Conservation (phyloP, 306 rosid species). For the Myrica gale region DNA sequence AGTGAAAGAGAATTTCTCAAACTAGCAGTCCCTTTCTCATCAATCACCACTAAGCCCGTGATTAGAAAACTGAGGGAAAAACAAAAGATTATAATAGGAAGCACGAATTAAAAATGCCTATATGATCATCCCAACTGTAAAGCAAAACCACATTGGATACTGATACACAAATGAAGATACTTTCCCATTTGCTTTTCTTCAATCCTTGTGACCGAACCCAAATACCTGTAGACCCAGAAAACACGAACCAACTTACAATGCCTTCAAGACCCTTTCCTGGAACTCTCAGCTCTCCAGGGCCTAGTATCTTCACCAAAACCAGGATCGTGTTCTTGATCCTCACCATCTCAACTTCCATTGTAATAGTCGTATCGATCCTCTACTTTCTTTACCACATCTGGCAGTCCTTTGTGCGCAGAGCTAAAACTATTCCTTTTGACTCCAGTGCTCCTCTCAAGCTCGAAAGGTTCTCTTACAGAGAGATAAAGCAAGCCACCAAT, state of each 20-base stretch:
- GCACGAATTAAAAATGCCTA: conserved; percentile 32
- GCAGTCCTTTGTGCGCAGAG: conserved; percentile 60
- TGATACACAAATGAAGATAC: conserved; percentile 16
- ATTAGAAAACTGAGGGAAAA: conserved; percentile 19
- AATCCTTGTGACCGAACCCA: conserved; percentile 28
- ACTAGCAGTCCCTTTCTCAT: background rate
- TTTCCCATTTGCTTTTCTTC: conserved; percentile 19
- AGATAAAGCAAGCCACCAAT: conserved; percentile 68
- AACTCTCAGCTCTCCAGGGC: conserved; percentile 34
- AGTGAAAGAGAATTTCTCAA: conserved; percentile 11
- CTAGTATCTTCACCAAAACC: conserved; percentile 55
- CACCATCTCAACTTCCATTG: conserved; percentile 72
- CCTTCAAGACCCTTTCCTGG: conserved; percentile 76
- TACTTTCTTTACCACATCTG: conserved; percentile 78
- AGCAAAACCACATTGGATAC: conserved; percentile 77
- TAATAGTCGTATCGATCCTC: conserved; percentile 63
- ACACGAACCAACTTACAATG: conserved; percentile 43
- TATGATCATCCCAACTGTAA: conserved; percentile 57
- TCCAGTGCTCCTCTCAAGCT: conserved; percentile 83
- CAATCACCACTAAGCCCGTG: background rate
- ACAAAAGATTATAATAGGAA: conserved; percentile 23
- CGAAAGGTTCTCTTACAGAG: conserved; percentile 72
- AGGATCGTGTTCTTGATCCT: conserved; percentile 69
- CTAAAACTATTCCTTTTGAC: conserved; percentile 80
- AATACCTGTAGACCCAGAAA: conserved; percentile 19